Conservation (phyloP, 108 stramenopile species). For the Nitzschia inconspicua region DNA sequence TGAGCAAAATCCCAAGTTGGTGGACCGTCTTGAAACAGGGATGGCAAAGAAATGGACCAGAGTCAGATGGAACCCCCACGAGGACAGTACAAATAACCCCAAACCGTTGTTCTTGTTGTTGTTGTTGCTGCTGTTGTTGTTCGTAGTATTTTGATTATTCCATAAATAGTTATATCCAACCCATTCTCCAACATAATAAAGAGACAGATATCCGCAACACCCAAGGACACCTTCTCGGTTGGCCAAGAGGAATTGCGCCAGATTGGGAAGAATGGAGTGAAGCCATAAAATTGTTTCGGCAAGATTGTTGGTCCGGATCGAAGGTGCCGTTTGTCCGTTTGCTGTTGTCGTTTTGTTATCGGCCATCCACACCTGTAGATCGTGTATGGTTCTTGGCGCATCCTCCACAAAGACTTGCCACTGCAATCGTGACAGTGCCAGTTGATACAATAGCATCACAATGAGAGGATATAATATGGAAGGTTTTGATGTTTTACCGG, state of each 20-base stretch:
- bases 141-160: background rate
- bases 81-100: constrained; percentile 19
- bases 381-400: constrained; percentile 48
- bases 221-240: constrained; percentile 91
- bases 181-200: constrained; percentile 63
- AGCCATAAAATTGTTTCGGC: background rate
- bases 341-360: no score
- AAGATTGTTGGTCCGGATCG: background rate
- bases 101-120: background rate
- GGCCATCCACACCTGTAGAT: no score
- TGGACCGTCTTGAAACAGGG: constrained; percentile 76
- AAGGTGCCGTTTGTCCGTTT: background rate
- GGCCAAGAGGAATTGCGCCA: constrained; percentile 44
- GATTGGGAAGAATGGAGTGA: background rate
- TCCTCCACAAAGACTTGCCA: constrained; percentile 72
- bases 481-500: background rate
- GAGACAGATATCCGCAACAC: constrained; percentile 62
- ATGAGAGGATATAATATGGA: constrained; percentile 22
- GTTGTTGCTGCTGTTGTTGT: background rate
- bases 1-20: constrained; percentile 65
- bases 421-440: constrained; percentile 37
- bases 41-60: constrained; percentile 24
- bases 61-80: constrained; percentile 11
- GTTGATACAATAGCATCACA: constrained; percentile 57
- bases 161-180: constrained; percentile 52